Evolutionary conservation across 129 eudicot genomes (phyloP).

Genomic region (Arctium lappa): DNA sequence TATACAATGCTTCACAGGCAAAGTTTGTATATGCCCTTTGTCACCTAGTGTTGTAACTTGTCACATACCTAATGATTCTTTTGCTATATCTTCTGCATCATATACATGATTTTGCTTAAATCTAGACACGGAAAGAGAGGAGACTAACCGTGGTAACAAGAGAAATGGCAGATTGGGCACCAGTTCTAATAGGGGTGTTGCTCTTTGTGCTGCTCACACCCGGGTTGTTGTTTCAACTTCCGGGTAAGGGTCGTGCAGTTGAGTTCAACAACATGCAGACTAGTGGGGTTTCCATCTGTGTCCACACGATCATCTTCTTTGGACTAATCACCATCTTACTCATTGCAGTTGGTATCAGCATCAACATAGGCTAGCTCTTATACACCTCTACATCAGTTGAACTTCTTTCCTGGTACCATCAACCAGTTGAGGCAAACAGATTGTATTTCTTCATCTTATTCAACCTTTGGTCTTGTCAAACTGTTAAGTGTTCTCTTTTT

Average conservation of each 20-base stretch:
- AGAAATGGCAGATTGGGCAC: conserved; percentile 69
- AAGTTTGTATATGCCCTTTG: conserved; percentile 16
- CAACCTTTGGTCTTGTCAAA: not conserved
- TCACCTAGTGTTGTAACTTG: conserved; percentile 10
- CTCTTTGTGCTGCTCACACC: conserved; percentile 54
- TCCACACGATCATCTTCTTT: conserved; percentile 55
- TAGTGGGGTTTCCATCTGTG: conserved; percentile 57
- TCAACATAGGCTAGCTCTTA: conserved; percentile 41
- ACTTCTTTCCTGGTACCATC: not conserved
- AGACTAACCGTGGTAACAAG: not conserved
- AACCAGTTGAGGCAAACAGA: not conserved
- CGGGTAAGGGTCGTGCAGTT: conserved; percentile 42
- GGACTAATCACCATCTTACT: conserved; percentile 57
- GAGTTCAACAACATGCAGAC: conserved; percentile 65
- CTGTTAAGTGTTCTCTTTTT: not conserved
- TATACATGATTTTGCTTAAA: not conserved
- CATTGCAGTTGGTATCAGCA: conserved; percentile 63
- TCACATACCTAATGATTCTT: conserved; percentile 12
- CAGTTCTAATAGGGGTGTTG: conserved; percentile 50
- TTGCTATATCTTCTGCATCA: conserved; percentile 25
- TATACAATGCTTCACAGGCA: conserved; percentile 14
- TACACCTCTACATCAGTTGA: conserved; percentile 1
- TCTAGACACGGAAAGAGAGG: not conserved
- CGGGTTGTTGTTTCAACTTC: conserved; percentile 65
- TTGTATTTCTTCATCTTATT: not conserved